These are phyloP conservation scores for Daldinia childiae DNA, from an alignment of 495 filamentous ascomycete genomes.

Conservation along the genomic window DNA sequence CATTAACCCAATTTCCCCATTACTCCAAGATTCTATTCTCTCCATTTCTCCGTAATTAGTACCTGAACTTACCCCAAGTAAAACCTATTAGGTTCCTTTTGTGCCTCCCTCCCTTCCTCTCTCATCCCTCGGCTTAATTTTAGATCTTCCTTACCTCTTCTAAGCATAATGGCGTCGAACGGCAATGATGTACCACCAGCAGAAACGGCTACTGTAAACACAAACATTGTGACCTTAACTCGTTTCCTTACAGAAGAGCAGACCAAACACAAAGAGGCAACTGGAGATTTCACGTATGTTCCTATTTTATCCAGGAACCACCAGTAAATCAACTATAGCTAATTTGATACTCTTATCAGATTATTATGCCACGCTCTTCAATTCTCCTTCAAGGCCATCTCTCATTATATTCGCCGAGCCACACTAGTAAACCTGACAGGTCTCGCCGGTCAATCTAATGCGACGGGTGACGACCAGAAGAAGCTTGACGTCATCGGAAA, in stretches of 20 bases:
- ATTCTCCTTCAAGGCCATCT: conserved; percentile 99
- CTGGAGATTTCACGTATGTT: conserved; percentile 95
- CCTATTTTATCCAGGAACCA: neutral
- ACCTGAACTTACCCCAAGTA: conserved; percentile 5
- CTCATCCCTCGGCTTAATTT: neutral
- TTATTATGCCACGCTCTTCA: conserved; percentile 97
- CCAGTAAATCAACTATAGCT: conserved; percentile 1
- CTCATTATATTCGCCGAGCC: conserved; percentile 98
- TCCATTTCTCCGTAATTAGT: conserved; percentile 16
- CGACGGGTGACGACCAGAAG: conserved; percentile 97
- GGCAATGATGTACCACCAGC: conserved; percentile 46
- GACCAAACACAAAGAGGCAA: conserved; percentile 89
- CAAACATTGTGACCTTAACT: conserved; percentile 93
- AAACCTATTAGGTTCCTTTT: conserved; percentile 1
- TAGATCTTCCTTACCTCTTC: neutral
- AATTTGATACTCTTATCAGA: conserved; percentile 53
- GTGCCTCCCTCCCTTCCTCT: neutral
- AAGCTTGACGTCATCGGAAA: conserved; percentile 99
- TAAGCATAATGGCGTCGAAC: conserved; percentile 48
- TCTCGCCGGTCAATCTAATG: conserved; percentile 93
- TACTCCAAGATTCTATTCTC: conserved; percentile 3
- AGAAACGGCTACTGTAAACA: conserved; percentile 83
- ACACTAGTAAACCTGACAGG: conserved; percentile 97
- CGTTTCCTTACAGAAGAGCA: conserved; percentile 97
- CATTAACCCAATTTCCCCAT: conserved; percentile 19